phyloP scores from a whole-genome alignment of 2,329 filamentous ascomycete genomes.

The Penicillium janthinellum region DNA sequence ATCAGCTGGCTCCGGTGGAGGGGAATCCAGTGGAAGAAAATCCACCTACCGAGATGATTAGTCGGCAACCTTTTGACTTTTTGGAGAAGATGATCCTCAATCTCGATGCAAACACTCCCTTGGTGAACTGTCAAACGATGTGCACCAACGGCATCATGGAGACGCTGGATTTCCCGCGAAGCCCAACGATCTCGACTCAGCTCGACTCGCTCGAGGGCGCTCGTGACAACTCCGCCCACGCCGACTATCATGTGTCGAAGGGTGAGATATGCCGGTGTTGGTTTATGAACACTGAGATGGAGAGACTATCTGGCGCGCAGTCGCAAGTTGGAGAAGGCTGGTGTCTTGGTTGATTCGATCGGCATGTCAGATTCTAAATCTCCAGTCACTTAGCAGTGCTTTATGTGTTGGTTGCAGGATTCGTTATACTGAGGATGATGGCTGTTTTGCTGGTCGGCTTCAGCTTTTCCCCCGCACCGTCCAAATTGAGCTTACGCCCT shows the following conservation, averaged over 20 bases:
- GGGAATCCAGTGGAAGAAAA: too few species aligned
- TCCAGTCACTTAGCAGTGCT: neutral
- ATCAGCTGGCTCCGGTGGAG: neutral
- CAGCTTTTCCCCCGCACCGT: neutral
- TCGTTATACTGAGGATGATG: too few species aligned
- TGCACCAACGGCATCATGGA: neutral
- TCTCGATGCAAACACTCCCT: neutral
- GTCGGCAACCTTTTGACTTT: neutral
- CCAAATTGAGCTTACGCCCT: conserved; percentile 2
- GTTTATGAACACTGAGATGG: neutral
- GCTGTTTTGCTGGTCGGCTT: neutral
- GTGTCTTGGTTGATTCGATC: neutral
- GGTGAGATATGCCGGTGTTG: neutral
- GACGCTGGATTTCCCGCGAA: neutral
- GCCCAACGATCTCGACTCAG: neutral
- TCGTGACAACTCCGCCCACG: neutral
- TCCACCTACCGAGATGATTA: neutral
- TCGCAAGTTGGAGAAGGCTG: neutral
- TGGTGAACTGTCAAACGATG: neutral
- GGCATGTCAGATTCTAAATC: neutral
- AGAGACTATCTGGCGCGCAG: neutral
- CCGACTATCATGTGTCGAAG: neutral
- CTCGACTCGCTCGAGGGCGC: neutral
- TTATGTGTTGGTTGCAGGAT: too few species aligned
- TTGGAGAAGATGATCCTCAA: neutral